These are phyloP conservation scores for Diplosphaera chodatii DNA, from an alignment of 139 green algal species.

Conservation along the genomic window DNA sequence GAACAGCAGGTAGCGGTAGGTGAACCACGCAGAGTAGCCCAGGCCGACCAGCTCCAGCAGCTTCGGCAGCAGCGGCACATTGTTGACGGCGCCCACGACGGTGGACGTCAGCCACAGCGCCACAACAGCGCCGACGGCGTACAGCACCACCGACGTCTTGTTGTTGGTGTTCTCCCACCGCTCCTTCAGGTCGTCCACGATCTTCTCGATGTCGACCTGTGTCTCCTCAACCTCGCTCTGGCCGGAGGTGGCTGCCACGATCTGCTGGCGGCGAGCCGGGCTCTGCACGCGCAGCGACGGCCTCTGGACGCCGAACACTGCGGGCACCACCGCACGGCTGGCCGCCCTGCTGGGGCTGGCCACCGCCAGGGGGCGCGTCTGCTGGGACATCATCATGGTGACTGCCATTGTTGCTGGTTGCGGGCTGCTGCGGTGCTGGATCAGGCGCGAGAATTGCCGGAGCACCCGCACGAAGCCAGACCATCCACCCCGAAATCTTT, in stretches of 20 bases:
- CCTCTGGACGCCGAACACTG: background rate
- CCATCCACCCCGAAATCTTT: too few relatives aligned
- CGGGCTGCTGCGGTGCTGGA: too few relatives aligned
- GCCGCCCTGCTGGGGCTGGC: too few relatives aligned
- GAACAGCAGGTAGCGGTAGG: constrained; percentile 98
- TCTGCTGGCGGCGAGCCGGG: background rate
- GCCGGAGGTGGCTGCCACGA: background rate
- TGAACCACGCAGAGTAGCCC: constrained; percentile 95
- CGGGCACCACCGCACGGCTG: background rate
- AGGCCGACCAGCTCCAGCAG: constrained; percentile 95
- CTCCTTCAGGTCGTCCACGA: constrained; percentile 69
- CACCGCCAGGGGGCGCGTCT: too few relatives aligned
- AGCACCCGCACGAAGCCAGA: too few relatives aligned
- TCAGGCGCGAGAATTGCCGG: too few relatives aligned
- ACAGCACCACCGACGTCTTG: constrained; percentile 85
- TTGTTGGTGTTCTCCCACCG: constrained; percentile 86
- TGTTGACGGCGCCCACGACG: constrained; percentile 87
- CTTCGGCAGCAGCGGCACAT: constrained; percentile 95
- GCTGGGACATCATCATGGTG: too few relatives aligned
- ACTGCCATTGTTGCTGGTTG: too few relatives aligned
- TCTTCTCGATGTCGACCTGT: constrained; percentile 48
- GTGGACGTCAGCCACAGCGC: constrained; percentile 84
- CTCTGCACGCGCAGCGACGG: background rate
- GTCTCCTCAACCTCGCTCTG: constrained; percentile 11
- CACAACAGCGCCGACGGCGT: constrained; percentile 74